Conservation (phyloP, 2,329 filamentous ascomycete species). For the Alternaria dauci region DNA sequence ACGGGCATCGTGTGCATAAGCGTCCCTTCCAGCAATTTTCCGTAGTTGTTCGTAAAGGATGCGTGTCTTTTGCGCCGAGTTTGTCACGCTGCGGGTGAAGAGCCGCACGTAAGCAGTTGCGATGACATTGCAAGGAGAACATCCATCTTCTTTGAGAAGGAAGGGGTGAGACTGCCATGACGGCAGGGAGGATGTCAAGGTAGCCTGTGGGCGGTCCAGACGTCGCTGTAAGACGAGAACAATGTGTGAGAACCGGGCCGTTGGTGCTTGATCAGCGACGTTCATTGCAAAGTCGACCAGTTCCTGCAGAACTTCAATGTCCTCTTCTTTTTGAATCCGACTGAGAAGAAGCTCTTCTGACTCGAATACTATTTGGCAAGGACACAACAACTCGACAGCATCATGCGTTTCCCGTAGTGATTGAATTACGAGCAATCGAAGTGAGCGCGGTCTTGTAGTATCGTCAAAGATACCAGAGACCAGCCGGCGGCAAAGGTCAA, state of each 20-base stretch:
- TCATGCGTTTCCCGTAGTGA: conserved; percentile 63
- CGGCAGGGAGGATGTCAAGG: conserved; percentile 26
- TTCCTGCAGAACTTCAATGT: conserved; percentile 70
- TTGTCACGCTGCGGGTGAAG: conserved; percentile 77
- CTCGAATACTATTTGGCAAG: conserved; percentile 64
- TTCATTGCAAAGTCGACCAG: conserved; percentile 71
- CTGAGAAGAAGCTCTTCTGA: conserved; percentile 70
- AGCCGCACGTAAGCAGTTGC: conserved; percentile 75
- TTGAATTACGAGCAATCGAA: conserved; percentile 69
- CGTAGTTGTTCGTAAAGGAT: conserved; percentile 51
- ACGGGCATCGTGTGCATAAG: conserved; percentile 48
- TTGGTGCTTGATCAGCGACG: conserved; percentile 68
- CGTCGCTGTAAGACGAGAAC: conserved; percentile 55
- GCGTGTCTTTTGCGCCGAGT: conserved; percentile 69
- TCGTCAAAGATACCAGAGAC: conserved; percentile 71
- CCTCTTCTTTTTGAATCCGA: conserved; percentile 68
- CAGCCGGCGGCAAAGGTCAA: conserved; percentile 68
- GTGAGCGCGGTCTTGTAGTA: conserved; percentile 65
- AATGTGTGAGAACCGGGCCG: conserved; percentile 63
- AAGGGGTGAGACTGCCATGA: conserved; percentile 31
- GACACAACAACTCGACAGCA: conserved; percentile 63
- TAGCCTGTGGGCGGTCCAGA: conserved; percentile 33
- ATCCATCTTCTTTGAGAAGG: conserved; percentile 23
- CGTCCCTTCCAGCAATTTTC: conserved; percentile 42
- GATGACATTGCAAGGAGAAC: conserved; percentile 73